phyloP scores from a whole-genome alignment of 2,329 filamentous ascomycete species.

The Cryphonectria nitschkei region DNA sequence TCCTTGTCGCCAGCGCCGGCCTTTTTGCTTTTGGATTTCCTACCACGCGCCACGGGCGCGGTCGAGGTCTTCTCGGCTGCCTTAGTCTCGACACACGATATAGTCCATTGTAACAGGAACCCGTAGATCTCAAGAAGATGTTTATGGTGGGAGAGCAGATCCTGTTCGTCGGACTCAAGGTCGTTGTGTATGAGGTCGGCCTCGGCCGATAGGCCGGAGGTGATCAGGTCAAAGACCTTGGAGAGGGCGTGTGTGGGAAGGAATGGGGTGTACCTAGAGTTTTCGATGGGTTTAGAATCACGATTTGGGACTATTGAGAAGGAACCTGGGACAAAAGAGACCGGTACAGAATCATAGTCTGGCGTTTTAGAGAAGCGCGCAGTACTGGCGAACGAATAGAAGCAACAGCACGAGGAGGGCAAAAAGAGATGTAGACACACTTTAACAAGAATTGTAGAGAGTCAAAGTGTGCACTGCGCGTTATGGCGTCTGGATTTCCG shows the following conservation, averaged over 20 bases:
- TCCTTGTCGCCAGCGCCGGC: slow-evolving; percentile 65
- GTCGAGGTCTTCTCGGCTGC: slow-evolving; percentile 85
- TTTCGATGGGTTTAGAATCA: slow-evolving; percentile 65
- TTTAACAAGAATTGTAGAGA: slow-evolving; percentile 95
- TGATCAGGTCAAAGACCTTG: slow-evolving; percentile 90
- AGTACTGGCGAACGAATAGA: not conserved
- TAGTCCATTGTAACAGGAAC: slow-evolving; percentile 92
- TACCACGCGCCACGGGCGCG: slow-evolving; percentile 69
- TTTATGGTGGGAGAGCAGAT: slow-evolving; percentile 84
- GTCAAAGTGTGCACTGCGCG: slow-evolving; percentile 79
- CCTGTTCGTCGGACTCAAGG: slow-evolving; percentile 89
- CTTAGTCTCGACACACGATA: slow-evolving; percentile 92
- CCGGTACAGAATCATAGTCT: not conserved
- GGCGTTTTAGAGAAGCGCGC: not conserved
- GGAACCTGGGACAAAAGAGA: slow-evolving; percentile 4
- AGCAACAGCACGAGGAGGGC: slow-evolving; percentile 31
- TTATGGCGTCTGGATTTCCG: slow-evolving; percentile 87
- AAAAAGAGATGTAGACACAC: slow-evolving; percentile 69
- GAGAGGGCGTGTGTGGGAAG: slow-evolving; percentile 82
- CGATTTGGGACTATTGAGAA: slow-evolving; percentile 43
- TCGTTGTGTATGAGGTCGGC: slow-evolving; percentile 85
- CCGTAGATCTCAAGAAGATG: slow-evolving; percentile 90
- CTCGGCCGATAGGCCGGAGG: slow-evolving; percentile 82
- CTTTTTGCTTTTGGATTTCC: slow-evolving; percentile 77
- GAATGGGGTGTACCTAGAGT: slow-evolving; percentile 77